phyloP scores from a whole-genome alignment of 2,329 filamentous ascomycete species.

The Ceratocystis colombiana region DNA sequence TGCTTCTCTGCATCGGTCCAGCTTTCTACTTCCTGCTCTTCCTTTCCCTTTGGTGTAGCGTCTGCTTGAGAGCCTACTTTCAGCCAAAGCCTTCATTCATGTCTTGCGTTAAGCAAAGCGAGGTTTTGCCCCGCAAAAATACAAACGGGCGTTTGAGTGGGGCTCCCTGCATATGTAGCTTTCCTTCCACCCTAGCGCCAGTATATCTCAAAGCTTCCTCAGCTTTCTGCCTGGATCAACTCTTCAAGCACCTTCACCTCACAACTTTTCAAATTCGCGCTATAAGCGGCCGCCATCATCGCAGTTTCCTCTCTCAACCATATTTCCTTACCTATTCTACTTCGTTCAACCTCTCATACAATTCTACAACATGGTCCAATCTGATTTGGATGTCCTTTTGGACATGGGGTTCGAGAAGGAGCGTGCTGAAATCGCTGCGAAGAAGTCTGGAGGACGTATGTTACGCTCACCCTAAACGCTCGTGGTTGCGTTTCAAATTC shows the following conservation, averaged over 20 bases:
- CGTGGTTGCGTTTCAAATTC: not conserved
- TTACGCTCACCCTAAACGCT: conserved; percentile 25
- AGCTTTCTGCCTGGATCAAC: conserved; percentile 6
- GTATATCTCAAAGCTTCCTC: not conserved
- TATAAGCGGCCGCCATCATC: too few species aligned
- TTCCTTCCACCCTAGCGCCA: not conserved
- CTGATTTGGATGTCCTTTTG: conserved; percentile 51
- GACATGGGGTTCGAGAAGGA: conserved; percentile 76
- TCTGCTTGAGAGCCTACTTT: too few species aligned
- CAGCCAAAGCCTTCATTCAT: not conserved
- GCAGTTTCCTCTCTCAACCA: not conserved
- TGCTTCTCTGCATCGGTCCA: too few species aligned
- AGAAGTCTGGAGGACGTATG: conserved; percentile 70
- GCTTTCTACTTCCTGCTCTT: too few species aligned
- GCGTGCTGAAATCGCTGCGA: conserved; percentile 71
- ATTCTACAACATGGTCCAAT: conserved; percentile 41
- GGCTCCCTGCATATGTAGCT: not conserved
- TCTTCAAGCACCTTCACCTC: not conserved
- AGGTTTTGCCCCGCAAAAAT: conserved; percentile 3
- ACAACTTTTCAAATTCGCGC: not conserved
- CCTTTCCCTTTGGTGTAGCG: too few species aligned
- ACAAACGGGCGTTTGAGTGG: not conserved
- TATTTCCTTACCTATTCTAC: not conserved
- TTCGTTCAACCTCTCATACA: conserved; percentile 26
- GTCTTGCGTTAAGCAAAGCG: not conserved